Evolutionary conservation across 352 stramenopile species (phyloP), one percentile per base, ranked within the genome.

Genomic region (Globisporangium acanthophoron): DNA sequence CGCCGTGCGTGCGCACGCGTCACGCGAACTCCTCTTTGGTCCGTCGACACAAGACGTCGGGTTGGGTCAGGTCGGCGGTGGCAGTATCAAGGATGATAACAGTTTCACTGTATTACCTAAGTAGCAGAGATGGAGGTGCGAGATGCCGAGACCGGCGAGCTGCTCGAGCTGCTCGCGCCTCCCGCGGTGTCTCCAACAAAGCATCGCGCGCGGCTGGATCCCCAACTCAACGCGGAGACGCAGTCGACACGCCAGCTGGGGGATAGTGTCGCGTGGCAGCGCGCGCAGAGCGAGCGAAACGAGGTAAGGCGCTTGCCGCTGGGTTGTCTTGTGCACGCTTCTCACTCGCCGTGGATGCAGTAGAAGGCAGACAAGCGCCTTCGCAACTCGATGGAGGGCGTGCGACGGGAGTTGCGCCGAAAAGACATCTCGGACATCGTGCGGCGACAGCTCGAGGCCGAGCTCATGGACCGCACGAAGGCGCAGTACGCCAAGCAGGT

Each of bases 401-500:
- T 91, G 37, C 70, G 73, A 0, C 55, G 63, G 15, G 77, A 89
- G 50, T 49, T 88, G 13, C 67, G 74, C 50, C 70, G 78, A 18
- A 68, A 62, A 20, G 67, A 75, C 21, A 60, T 91, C 29, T 69
- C 74, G 0, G 52, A 62, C 11, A 58, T 64, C 0, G 59, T 59
- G n/a, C 67, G 72, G 13, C 63, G 76, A 4, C 52, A 52, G 12
- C 57, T 88, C 5, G 69, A 85, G 27, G 63, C 76, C 2, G 65
- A 88, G 56, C 64, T 93, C 29, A 58, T 93, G 15, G 74, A 93
- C 35, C 78, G 75, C 55, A 88, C 81, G 64, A 90, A 91, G 43
- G 43, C 53, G 0, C 60, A 70, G 33, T 89, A 92, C 54, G 67
- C 64, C 7, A 62, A 71, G 47, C 80, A 90, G 46, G 54, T 90